Conservation (phyloP, 73 alveolate species). For the Paramecium caudatum region DNA sequence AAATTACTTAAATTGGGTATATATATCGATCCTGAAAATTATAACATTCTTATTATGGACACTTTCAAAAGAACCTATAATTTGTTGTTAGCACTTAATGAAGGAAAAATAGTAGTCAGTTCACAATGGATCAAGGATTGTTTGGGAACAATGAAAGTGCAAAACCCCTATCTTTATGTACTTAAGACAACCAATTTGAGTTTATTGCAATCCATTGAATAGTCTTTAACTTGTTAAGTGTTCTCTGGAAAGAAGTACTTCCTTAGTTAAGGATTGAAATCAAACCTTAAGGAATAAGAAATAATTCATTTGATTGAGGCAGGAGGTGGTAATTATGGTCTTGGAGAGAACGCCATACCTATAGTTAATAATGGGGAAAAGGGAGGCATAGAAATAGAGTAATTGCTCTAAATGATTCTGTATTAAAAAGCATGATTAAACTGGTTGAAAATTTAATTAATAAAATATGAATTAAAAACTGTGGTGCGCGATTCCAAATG, state of each 20-base stretch:
- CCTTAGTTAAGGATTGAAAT: neutral
- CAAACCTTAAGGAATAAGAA: neutral
- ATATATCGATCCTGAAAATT: neutral
- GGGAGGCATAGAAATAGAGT: neutral
- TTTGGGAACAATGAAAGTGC: neutral
- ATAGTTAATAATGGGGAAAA: neutral
- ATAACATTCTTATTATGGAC: slow-evolving; percentile 51
- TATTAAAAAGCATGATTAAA: slow-evolving; percentile 43
- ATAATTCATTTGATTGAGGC: neutral
- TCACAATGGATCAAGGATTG: slow-evolving; percentile 44
- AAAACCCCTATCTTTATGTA: slow-evolving; percentile 50
- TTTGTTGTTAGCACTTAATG: slow-evolving; percentile 1
- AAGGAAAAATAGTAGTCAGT: slow-evolving; percentile 59
- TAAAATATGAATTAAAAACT: slow-evolving; percentile 54
- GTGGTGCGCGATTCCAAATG: slow-evolving; percentile 56
- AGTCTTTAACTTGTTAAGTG: neutral
- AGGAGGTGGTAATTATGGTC: neutral
- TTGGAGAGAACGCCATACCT: neutral
- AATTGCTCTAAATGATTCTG: neutral
- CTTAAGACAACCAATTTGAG: slow-evolving; percentile 39
- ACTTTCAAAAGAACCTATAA: slow-evolving; percentile 15
- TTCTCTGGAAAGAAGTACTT: neutral
- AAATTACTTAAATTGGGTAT: slow-evolving; percentile 27
- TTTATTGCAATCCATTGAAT: neutral
- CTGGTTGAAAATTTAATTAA: slow-evolving; percentile 38